Evolutionary conservation across 805 yeast genomes (phyloP).

Genomic region (Lipomyces yamadae): DNA sequence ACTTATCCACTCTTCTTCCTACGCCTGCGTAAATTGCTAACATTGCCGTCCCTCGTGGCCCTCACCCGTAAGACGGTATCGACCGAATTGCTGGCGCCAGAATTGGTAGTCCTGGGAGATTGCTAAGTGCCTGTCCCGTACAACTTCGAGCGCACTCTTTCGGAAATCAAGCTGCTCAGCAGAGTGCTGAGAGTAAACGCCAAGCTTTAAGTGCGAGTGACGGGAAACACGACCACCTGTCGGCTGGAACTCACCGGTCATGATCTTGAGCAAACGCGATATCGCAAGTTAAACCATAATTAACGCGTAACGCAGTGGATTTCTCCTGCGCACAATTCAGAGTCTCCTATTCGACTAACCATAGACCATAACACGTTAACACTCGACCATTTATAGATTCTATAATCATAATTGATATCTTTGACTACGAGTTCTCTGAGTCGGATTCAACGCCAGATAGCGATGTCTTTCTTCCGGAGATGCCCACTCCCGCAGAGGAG

Average conservation of each 20-base stretch:
- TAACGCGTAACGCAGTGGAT: no score
- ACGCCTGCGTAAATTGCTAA: no score
- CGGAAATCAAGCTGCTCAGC: constrained; percentile 97
- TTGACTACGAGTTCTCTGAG: not conserved
- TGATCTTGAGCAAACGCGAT: constrained; percentile 71
- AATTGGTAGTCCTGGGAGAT: constrained; percentile 98
- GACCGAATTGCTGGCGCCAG: constrained; percentile 93
- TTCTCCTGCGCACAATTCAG: no score
- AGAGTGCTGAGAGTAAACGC: constrained; percentile 98
- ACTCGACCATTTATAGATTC: not conserved
- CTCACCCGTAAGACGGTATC: constrained; percentile 98
- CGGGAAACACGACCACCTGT: constrained; percentile 95
- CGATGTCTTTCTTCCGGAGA: not conserved
- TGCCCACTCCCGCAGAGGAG: no score
- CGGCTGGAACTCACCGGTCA: constrained; percentile 92
- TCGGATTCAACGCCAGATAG: not conserved
- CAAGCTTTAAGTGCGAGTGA: constrained; percentile 96
- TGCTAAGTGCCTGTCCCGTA: constrained; percentile 86
- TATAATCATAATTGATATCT: not conserved
- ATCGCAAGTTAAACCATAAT: no score
- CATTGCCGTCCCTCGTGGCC: constrained; percentile 96
- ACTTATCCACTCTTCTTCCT: no score
- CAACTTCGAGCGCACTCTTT: constrained; percentile 93
- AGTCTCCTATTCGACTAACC: not conserved
- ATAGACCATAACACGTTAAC: not conserved